phyloP scores from a whole-genome alignment of 331 rosid genomes.

The Prunus yedoensis region DNA sequence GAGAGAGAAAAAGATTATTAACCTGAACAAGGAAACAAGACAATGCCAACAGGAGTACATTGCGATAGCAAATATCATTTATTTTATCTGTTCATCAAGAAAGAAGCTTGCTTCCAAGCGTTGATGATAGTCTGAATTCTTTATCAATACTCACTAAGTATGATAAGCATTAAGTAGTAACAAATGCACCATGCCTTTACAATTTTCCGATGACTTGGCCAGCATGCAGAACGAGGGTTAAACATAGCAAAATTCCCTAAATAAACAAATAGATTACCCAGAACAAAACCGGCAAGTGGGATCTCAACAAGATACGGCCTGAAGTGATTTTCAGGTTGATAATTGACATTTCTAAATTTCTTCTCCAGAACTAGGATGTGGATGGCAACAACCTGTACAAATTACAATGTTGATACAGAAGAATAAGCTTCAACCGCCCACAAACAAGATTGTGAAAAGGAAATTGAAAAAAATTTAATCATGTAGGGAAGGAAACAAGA shows the following conservation, averaged over 20 bases:
- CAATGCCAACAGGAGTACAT: not conserved
- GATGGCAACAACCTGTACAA: conserved; percentile 69
- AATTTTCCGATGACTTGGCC: too few species aligned
- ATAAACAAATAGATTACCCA: conserved; percentile 55
- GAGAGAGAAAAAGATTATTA: not conserved
- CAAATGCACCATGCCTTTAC: too few species aligned
- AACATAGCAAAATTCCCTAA: not conserved
- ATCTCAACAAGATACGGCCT: conserved; percentile 46
- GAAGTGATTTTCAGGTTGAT: conserved; percentile 26
- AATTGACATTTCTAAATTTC: conserved; percentile 26
- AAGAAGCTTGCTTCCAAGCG: conserved; percentile 1
- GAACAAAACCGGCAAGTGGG: conserved; percentile 75
- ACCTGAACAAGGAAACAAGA: not conserved
- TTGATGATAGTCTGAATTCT: not conserved
- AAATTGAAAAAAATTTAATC: conserved; percentile 1
- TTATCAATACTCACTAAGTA: too few species aligned
- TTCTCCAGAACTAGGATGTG: conserved; percentile 58
- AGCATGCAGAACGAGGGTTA: not conserved
- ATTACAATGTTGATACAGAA: not conserved
- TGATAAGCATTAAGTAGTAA: too few species aligned
- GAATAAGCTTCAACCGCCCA: not conserved
- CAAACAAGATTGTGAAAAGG: conserved; percentile 4
- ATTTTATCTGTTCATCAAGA: not conserved
- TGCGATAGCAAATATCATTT: not conserved
- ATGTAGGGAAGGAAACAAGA: conserved; percentile 22